These are phyloP conservation scores for Hypoxylon trugodes DNA, from an alignment of 495 filamentous ascomycete genomes.

Conservation along the genomic window DNA sequence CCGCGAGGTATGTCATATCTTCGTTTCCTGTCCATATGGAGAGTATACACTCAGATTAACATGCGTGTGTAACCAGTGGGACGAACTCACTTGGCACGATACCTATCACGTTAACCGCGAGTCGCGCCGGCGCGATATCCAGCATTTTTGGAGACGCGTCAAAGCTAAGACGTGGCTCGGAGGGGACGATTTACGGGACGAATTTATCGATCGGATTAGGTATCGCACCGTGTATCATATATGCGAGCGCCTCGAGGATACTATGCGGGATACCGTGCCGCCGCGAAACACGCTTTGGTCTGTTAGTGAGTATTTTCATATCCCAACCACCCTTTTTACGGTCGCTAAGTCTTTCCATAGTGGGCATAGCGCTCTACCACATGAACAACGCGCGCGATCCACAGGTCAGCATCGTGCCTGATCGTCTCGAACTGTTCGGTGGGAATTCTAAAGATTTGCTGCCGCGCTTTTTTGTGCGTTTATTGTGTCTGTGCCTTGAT, in stretches of 20 bases:
- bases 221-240: slow-evolving; percentile 33
- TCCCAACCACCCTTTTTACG: no score
- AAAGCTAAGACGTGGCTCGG: neutral
- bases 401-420: slow-evolving; percentile 37
- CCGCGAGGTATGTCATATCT: slow-evolving; percentile 19
- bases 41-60: neutral
- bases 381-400: slow-evolving; percentile 30
- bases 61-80: slow-evolving; percentile 12
- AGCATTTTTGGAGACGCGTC: slow-evolving; percentile 20
- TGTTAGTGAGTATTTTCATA: no score
- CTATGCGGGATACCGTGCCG: slow-evolving; percentile 9
- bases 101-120: slow-evolving; percentile 19
- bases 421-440: slow-evolving; percentile 32
- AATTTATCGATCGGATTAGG: slow-evolving; percentile 24
- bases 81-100: slow-evolving; percentile 37
- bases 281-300: slow-evolving; percentile 30
- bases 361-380: slow-evolving; percentile 24
- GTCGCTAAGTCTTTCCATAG: no score
- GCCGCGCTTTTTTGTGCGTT: slow-evolving; percentile 30
- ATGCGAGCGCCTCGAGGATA: slow-evolving; percentile 23
- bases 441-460: slow-evolving; percentile 16
- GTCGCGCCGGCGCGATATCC: slow-evolving; percentile 18
- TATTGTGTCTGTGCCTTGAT: slow-evolving; percentile 29
- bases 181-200: neutral
- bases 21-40: neutral